Evolutionary conservation across 176 grass and related monocot species (phyloP), one percentile per base, ranked within the genome.

Genomic region (Carex parvula): DNA sequence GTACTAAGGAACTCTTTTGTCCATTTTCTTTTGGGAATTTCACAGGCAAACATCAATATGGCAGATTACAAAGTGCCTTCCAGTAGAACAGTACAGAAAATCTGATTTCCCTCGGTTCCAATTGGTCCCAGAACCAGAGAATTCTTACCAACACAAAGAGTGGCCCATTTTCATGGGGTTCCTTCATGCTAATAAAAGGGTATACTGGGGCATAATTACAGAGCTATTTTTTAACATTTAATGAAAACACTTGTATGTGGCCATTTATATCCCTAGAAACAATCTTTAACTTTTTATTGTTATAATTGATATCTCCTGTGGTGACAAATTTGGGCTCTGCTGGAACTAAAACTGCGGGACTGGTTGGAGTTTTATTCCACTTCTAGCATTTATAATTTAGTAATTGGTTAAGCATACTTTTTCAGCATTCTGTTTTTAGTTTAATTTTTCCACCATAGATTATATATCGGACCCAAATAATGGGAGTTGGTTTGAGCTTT

Each of bases 81-180:
- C 86, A 86, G 78, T 33, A 67, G 70, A 89, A 60, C 16, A 11
- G 48, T 84, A 61, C 78, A 15, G 60, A 42, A 46, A 82, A 41
- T 70, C 22, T 60, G 41, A 48, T 67, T 87, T 94, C 15, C 88
- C 73, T 39, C 64, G 85, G 78, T 90, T 87, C 69, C 86, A 22
- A 17, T 75, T 97, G 73, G 10, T 81, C 80, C 94, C 94, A 57
- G 53, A 86, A 59, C 94, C 94, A 1, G 88, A 92, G 81, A 86
- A 94, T 55, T 17, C 8, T 4, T 52, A 39, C 6, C 90, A 97
- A 83, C 64, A 70, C n/a, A 46, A 5, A 66, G 94, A 97, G 81
- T 90, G 94, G 94, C 82, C 67, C 46, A 79, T 1, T 18, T 97
- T 97, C 74, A 81, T 87, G 62, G 41, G 44, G 37, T 94, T 75